Evolutionary conservation across 1,139 yeast species (phyloP).

Genomic region (Candida gigantensis): DNA sequence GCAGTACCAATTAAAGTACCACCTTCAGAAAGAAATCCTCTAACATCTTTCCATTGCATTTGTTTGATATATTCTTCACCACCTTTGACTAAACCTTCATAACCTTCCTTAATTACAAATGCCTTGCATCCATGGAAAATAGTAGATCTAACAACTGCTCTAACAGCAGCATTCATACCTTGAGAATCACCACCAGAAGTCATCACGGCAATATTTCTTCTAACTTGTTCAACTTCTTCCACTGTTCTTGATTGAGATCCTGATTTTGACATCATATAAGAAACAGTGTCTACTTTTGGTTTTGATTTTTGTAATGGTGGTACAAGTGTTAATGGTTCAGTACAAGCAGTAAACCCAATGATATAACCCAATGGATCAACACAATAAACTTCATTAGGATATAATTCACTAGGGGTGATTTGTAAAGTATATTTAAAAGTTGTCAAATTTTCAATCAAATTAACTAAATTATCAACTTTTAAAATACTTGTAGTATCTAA

Average conservation of each 20-base stretch:
- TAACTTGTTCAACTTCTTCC: slow-evolving; percentile 6
- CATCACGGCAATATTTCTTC: slow-evolving; percentile 71
- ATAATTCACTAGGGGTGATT: slow-evolving; percentile 60
- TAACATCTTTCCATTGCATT: slow-evolving; percentile 76
- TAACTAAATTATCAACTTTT: slow-evolving; percentile 34
- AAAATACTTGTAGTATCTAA: slow-evolving; percentile 43
- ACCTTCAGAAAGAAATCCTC: slow-evolving; percentile 73
- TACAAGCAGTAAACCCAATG: slow-evolving; percentile 64
- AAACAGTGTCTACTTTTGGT: slow-evolving; percentile 8
- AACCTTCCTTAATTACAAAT: slow-evolving; percentile 75
- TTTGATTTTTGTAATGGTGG: slow-evolving; percentile 36
- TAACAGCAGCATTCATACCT: slow-evolving; percentile 81
- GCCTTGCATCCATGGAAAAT: slow-evolving; percentile 72
- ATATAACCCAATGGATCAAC: slow-evolving; percentile 69
- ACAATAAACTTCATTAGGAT: slow-evolving; percentile 67
- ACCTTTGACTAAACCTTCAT: slow-evolving; percentile 73
- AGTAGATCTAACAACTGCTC: slow-evolving; percentile 78
- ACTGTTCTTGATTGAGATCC: slow-evolving; percentile 18
- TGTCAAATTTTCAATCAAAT: slow-evolving; percentile 34
- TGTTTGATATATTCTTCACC: slow-evolving; percentile 59
- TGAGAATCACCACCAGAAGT: slow-evolving; percentile 89
- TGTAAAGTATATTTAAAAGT: slow-evolving; percentile 30
- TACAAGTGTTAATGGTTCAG: slow-evolving; percentile 56
- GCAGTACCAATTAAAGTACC: slow-evolving; percentile 87
- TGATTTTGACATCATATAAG: slow-evolving; percentile 15